Percentiles rank a stretch among this genome's conserved stretches.
Conservation (phyloP, 345 rosid genomes). For the Gossypioides kirkii region DNA sequence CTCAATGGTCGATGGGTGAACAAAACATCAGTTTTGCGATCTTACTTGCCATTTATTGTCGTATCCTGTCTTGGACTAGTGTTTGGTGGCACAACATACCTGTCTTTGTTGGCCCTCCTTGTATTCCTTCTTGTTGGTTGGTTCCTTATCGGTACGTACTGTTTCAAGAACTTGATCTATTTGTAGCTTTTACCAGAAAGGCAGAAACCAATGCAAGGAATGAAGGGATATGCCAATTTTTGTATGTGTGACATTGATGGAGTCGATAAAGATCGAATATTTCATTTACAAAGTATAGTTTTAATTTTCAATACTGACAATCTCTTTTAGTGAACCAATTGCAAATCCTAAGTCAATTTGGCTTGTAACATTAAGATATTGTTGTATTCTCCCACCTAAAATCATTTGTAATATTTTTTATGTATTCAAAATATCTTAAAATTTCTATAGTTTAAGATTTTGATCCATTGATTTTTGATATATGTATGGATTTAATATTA, state of each 20-base stretch:
- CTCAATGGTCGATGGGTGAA: conserved; percentile 78
- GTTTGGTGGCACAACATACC: conserved; percentile 61
- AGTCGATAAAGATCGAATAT: not conserved
- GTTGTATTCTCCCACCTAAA: not conserved
- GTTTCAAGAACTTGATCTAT: conserved; percentile 65
- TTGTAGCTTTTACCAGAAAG: conserved; percentile 38
- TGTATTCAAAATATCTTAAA: too few relatives aligned
- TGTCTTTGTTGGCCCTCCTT: conserved; percentile 43
- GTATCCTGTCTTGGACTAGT: conserved; percentile 47
- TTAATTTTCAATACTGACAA: not conserved
- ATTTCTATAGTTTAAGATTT: too few relatives aligned
- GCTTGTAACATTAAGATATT: not conserved
- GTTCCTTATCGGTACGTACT: conserved; percentile 78
- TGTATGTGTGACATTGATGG: not conserved
- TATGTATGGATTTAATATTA: too few relatives aligned
- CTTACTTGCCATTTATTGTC: conserved; percentile 53
- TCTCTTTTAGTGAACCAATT: not conserved
- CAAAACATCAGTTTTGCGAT: conserved; percentile 43
- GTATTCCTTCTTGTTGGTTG: conserved; percentile 60
- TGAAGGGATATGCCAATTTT: not conserved
- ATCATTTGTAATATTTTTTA: too few relatives aligned
- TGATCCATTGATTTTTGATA: too few relatives aligned
- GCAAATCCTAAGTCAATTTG: not conserved
- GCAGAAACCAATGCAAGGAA: not conserved
- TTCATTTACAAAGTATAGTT: not conserved